A percentile compares a stretch with the other conserved stretches of the same genome.
phyloP scores from a whole-genome alignment of 2,329 filamentous ascomycete species.

The Fusarium sp. region DNA sequence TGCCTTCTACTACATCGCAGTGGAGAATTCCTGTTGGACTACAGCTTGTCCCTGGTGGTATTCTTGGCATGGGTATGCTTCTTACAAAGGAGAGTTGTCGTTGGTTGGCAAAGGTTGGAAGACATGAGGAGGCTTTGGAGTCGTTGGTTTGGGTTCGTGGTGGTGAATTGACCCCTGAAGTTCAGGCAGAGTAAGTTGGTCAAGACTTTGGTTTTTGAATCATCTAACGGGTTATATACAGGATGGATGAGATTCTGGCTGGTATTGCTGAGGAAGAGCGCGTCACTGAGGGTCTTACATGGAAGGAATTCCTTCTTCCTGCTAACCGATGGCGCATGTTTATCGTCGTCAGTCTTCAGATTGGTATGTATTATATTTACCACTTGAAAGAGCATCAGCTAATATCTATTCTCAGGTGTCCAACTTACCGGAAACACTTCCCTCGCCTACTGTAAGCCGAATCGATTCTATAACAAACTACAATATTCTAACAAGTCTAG shows the following conservation, averaged over 20 bases:
- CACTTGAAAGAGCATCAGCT: background rate
- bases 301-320: constrained; percentile 59
- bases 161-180: constrained; percentile 52
- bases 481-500: constrained; percentile 32
- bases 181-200: constrained; percentile 50
- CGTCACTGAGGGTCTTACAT: constrained; percentile 58
- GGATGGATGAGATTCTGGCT: constrained; percentile 56
- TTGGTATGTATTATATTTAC: constrained; percentile 46
- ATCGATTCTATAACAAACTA: background rate
- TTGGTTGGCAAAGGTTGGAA: constrained; percentile 61
- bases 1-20: constrained; percentile 55
- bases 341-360: constrained; percentile 62
- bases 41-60: constrained; percentile 60
- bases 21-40: constrained; percentile 64
- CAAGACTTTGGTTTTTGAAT: background rate
- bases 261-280: constrained; percentile 61
- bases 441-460: constrained; percentile 59
- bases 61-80: constrained; percentile 62
- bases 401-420: constrained; percentile 40
- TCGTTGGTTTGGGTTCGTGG: constrained; percentile 65
- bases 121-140: constrained; percentile 59
- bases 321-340: constrained; percentile 62
- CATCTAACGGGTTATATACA: constrained; percentile 21
- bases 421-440: constrained; percentile 65
- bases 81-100: constrained; percentile 61